phyloP scores from a whole-genome alignment of 306 rosid species.

The Cicer yamashitae region DNA sequence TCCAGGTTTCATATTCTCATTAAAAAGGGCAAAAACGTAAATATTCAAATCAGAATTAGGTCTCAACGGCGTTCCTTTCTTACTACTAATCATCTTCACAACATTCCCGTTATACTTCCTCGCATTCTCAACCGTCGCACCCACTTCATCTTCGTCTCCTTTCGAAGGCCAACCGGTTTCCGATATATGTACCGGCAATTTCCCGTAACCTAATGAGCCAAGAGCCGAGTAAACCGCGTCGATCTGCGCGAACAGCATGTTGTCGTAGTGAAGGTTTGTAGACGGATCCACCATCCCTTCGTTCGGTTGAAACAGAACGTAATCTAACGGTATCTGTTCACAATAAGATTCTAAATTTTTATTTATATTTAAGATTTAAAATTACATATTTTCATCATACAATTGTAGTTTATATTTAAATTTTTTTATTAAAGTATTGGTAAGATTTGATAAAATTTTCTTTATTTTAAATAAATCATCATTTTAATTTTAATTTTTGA shows the following conservation, averaged over 20 bases:
- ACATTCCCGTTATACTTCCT: conserved; percentile 88
- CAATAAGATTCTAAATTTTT: no score
- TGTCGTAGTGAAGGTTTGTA: conserved; percentile 78
- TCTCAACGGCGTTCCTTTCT: conserved; percentile 81
- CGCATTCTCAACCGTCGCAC: conserved; percentile 83
- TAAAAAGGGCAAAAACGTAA: conserved; percentile 87
- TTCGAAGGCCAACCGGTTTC: conserved; percentile 99
- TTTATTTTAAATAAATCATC: no score
- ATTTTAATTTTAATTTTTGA: no score
- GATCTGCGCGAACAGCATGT: conserved; percentile 94
- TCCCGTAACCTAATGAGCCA: conserved; percentile 59
- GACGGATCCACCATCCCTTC: conserved; percentile 74
- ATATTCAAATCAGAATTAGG: conserved; percentile 80
- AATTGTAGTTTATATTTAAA: no score
- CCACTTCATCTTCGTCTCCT: conserved; percentile 85
- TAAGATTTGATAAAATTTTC: no score
- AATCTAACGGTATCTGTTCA: conserved; percentile 60
- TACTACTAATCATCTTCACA: conserved; percentile 54
- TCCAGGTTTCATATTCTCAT: conserved; percentile 97
- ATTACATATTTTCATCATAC: no score
- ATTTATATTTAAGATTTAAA: no score
- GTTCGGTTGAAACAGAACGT: conserved; percentile 83
- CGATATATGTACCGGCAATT: conserved; percentile 83
- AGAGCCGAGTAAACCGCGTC: conserved; percentile 88
- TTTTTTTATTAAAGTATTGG: no score